Percentiles rank a stretch among this genome's conserved stretches.
Conservation (phyloP, 306 rosid genomes). For the Rosa chinensis region DNA sequence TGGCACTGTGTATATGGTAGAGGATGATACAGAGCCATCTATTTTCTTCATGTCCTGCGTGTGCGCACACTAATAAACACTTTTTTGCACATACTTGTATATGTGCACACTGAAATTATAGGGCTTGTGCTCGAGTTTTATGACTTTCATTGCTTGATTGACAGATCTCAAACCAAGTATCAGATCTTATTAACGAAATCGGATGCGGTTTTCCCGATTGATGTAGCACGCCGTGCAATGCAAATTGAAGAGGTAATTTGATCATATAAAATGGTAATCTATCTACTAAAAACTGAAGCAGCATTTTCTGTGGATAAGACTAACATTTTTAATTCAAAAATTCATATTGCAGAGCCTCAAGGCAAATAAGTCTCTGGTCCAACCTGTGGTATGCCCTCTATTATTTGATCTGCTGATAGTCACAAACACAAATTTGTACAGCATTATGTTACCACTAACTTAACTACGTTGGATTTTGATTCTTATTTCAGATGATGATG, state of each 20-base stretch:
- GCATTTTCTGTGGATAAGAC: constrained; percentile 24
- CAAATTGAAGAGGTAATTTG: constrained; percentile 84
- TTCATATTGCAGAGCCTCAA: constrained; percentile 58
- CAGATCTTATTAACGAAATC: constrained; percentile 89
- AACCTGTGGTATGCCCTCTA: constrained; percentile 68
- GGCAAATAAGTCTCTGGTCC: constrained; percentile 65
- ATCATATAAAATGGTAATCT: background rate
- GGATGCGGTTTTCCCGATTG: constrained; percentile 77
- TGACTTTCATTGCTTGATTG: constrained; percentile 26
- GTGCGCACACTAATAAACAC: background rate
- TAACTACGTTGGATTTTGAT: constrained; percentile 5
- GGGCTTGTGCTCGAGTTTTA: constrained; percentile 13
- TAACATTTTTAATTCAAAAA: constrained; percentile 25
- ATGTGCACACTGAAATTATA: background rate
- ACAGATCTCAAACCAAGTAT: constrained; percentile 85
- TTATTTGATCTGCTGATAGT: constrained; percentile 21
- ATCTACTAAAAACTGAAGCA: background rate
- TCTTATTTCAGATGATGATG: constrained; percentile 72
- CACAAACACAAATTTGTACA: background rate
- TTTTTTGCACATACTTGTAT: background rate
- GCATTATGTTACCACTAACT: constrained; percentile 14
- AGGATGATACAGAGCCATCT: background rate
- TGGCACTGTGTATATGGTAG: background rate
- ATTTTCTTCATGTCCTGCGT: background rate
- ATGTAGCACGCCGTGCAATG: constrained; percentile 88